phyloP scores from a whole-genome alignment of 352 stramenopile genomes.

The Globisporangium splendens region DNA sequence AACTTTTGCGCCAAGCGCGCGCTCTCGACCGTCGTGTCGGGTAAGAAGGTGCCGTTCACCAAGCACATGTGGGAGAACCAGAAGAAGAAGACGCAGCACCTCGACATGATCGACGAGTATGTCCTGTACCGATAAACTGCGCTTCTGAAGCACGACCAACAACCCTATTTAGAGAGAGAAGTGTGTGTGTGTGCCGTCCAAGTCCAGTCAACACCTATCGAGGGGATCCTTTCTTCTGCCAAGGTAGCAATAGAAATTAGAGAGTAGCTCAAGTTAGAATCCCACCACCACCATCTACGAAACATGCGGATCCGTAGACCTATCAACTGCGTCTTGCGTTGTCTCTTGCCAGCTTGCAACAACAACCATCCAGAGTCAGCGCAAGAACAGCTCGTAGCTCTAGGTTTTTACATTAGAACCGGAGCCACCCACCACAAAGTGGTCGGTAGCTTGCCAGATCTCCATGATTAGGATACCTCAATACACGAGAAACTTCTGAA shows the following conservation, averaged over 20 bases:
- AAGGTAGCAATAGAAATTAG: too few relatives aligned
- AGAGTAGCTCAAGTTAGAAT: too few relatives aligned
- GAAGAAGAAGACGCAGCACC: conserved; percentile 42
- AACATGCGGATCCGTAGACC: not conserved
- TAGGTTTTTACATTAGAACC: not conserved
- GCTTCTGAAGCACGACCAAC: not conserved
- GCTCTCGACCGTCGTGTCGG: conserved; percentile 39
- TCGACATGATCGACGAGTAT: conserved; percentile 50
- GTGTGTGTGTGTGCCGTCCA: not conserved
- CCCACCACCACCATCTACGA: not conserved
- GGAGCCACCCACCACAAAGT: conserved; percentile 5
- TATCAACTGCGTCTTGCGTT: conserved; percentile 1
- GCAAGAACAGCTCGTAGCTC: conserved; percentile 11
- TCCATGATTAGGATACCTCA: not conserved
- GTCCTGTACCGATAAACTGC: conserved; percentile 26
- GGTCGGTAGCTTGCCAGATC: conserved; percentile 10
- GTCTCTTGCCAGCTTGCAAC: not conserved
- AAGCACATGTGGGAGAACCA: conserved; percentile 66
- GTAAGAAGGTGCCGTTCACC: conserved; percentile 61
- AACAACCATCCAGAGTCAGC: too few relatives aligned
- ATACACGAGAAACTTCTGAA: too few relatives aligned
- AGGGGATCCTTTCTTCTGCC: not conserved
- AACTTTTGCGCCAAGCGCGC: conserved; percentile 38
- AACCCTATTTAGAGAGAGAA: not conserved
- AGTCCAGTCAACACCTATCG: not conserved